Percentiles rank a stretch among this genome's conserved stretches.
phyloP scores from a whole-genome alignment of 2,329 filamentous ascomycete genomes.

The Pezicula radicicola region DNA sequence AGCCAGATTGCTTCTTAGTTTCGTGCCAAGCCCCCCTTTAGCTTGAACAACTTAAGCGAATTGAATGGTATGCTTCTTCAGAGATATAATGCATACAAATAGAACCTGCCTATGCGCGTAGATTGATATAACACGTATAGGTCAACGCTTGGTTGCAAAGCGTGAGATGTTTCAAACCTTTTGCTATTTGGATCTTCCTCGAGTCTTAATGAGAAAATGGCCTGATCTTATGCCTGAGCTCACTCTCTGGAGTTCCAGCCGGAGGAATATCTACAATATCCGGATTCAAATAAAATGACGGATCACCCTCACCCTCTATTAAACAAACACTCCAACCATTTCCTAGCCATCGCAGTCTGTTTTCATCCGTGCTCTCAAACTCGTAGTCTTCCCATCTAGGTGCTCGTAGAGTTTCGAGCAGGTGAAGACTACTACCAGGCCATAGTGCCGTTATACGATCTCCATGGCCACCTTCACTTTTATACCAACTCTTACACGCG shows the following conservation, averaged over 20 bases:
- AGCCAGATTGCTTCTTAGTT: too few species aligned
- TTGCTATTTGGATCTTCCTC: too few species aligned
- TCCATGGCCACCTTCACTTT: conserved; percentile 31
- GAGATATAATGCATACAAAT: too few species aligned
- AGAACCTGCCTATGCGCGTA: too few species aligned
- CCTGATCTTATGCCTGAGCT: conserved; percentile 29
- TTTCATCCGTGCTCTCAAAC: conserved; percentile 30
- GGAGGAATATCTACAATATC: conserved; percentile 34
- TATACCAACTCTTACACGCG: conserved; percentile 29
- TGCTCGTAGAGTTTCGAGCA: conserved; percentile 46
- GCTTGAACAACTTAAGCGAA: too few species aligned
- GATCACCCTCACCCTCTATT: conserved; percentile 36
- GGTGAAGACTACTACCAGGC: conserved; percentile 30
- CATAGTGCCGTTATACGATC: conserved; percentile 38
- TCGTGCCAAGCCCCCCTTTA: too few species aligned
- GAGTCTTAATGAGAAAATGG: conserved; percentile 32
- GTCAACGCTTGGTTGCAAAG: too few species aligned
- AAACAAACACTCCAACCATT: conserved; percentile 39
- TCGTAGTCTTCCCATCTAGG: conserved; percentile 53
- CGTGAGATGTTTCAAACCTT: too few species aligned
- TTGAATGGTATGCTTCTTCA: too few species aligned
- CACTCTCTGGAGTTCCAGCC: conserved; percentile 34
- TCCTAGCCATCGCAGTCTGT: conserved; percentile 37
- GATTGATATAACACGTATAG: too few species aligned
- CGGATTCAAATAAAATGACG: conserved; percentile 38